Evolutionary conservation across 805 yeast species (phyloP).

Genomic region (Metschnikowia hibisci): DNA sequence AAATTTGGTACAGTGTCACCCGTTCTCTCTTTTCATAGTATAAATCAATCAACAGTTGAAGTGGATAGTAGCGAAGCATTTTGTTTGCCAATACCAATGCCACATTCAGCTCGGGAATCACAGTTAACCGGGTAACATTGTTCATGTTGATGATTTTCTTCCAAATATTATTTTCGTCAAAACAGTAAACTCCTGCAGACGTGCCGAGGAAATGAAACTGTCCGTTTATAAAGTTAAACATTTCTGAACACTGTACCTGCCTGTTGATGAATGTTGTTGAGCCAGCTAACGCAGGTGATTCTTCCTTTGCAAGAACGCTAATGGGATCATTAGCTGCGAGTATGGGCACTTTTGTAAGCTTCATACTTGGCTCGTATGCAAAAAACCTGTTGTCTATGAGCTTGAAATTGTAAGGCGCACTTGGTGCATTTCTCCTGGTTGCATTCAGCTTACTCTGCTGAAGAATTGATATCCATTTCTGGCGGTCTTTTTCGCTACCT

Average conservation of each 20-base stretch:
- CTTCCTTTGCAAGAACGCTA: slow-evolving; percentile 21
- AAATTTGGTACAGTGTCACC: slow-evolving; percentile 45
- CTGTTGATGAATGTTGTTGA: slow-evolving; percentile 22
- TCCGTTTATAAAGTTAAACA: slow-evolving; percentile 44
- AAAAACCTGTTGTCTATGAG: slow-evolving; percentile 57
- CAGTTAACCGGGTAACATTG: slow-evolving; percentile 57
- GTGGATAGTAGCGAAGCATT: slow-evolving; percentile 55
- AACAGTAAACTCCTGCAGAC: slow-evolving; percentile 58
- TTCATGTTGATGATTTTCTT: slow-evolving; percentile 49
- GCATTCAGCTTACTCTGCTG: slow-evolving; percentile 43
- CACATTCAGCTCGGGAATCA: slow-evolving; percentile 52
- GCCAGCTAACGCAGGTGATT: not conserved
- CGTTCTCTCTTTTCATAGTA: slow-evolving; percentile 42
- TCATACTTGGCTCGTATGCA: slow-evolving; percentile 56
- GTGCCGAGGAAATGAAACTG: slow-evolving; percentile 56
- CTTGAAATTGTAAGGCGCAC: slow-evolving; percentile 53
- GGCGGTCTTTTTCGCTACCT: slow-evolving; percentile 46
- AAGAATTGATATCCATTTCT: slow-evolving; percentile 54
- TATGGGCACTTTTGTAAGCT: slow-evolving; percentile 49
- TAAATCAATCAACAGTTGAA: slow-evolving; percentile 60
- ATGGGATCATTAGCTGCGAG: slow-evolving; percentile 52
- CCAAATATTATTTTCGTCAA: slow-evolving; percentile 51
- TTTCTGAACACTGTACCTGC: slow-evolving; percentile 40
- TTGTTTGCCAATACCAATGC: slow-evolving; percentile 57
- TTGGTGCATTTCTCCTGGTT: slow-evolving; percentile 26